phyloP scores from a whole-genome alignment of 352 stramenopile species.

The Phytophthora hibernalis region DNA sequence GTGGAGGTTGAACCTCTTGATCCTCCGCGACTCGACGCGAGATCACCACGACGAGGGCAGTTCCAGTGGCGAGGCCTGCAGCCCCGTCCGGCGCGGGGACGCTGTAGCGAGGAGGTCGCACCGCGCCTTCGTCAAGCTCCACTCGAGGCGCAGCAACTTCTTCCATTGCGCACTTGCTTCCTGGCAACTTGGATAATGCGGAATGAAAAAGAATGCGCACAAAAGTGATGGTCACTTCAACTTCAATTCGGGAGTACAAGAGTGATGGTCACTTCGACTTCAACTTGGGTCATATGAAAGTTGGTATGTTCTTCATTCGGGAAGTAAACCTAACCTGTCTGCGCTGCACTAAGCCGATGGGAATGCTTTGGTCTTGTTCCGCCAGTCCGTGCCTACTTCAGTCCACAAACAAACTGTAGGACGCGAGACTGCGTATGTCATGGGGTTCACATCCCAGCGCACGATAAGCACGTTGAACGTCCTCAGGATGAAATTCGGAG shows the following conservation, averaged over 20 bases:
- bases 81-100: slow-evolving; percentile 36
- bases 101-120: slow-evolving; percentile 40
- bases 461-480: slow-evolving; percentile 51
- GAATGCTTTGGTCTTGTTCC: slow-evolving; percentile 43
- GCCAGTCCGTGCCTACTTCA: slow-evolving; percentile 45
- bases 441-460: slow-evolving; percentile 40
- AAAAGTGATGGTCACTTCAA: slow-evolving; percentile 59
- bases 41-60: slow-evolving; percentile 1
- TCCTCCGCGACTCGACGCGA: slow-evolving; percentile 18
- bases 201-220: slow-evolving; percentile 1
- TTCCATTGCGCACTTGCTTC: slow-evolving; percentile 31
- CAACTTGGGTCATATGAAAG: slow-evolving; percentile 24
- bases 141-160: slow-evolving; percentile 21
- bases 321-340: slow-evolving; percentile 11
- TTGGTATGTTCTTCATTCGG: slow-evolving; percentile 10
- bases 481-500: slow-evolving; percentile 37
- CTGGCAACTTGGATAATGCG: slow-evolving; percentile 30
- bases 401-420: slow-evolving; percentile 46
- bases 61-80: slow-evolving; percentile 5
- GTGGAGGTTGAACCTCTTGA: slow-evolving; percentile 31
- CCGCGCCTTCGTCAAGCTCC: slow-evolving; percentile 41
- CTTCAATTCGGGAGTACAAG: slow-evolving; percentile 36
- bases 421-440: slow-evolving; percentile 39
- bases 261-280: slow-evolving; percentile 60
- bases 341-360: slow-evolving; percentile 29